phyloP scores from a whole-genome alignment of 495 filamentous ascomycete species.

The Lepidopterella palustris region DNA sequence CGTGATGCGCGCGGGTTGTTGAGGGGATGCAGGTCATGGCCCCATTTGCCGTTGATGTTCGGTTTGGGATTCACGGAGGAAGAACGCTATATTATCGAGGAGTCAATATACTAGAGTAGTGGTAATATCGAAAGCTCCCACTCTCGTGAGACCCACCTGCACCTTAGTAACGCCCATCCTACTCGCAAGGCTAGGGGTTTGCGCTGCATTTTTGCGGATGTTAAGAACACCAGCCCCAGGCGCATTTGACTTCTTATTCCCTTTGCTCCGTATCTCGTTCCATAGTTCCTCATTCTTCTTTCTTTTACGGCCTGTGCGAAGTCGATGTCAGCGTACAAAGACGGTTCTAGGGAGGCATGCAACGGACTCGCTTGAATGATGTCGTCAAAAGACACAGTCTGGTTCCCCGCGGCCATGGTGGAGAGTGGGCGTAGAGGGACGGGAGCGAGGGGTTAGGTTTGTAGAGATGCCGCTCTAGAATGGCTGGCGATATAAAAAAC shows the following conservation, averaged over 20 bases:
- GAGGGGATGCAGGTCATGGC: slow-evolving; percentile 24
- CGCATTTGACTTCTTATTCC: neutral
- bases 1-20: slow-evolving; percentile 19
- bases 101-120: neutral
- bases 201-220: neutral
- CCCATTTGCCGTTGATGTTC: slow-evolving; percentile 26
- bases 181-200: neutral
- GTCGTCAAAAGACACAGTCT: neutral
- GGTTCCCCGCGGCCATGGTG: neutral
- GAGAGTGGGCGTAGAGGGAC: too few relatives aligned
- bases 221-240: neutral
- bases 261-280: neutral
- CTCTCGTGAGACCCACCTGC: too few relatives aligned
- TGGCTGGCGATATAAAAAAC: neutral
- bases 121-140: too few relatives aligned
- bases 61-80: slow-evolving; percentile 20
- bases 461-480: neutral
- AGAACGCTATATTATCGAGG: slow-evolving; percentile 8
- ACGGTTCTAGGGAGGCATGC: neutral
- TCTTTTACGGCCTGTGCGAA: neutral
- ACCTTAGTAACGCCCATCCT: slow-evolving; percentile 1
- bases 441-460: neutral
- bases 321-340: neutral
- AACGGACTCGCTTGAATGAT: neutral
- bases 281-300: neutral